A percentile compares a stretch with the other conserved stretches of the same genome.
Conservation (phyloP, 164 flowering plant genomes). For the Euptelea pleiosperma region DNA sequence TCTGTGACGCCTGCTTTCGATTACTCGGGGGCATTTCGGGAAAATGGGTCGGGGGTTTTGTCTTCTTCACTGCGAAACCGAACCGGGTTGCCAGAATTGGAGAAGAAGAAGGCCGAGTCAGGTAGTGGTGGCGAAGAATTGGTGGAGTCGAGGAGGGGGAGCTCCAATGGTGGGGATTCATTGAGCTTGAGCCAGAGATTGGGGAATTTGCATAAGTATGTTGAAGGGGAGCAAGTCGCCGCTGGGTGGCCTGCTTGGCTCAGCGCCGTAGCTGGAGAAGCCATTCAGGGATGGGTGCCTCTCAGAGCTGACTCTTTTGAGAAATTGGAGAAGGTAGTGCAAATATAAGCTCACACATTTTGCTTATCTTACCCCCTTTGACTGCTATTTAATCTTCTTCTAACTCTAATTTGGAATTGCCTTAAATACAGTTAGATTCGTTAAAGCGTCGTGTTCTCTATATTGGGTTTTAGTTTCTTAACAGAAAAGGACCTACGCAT, state of each 20-base stretch:
- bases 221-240: conserved; percentile 64
- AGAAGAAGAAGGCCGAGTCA: conserved; percentile 14
- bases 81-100: conserved; percentile 12
- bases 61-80: conserved; percentile 18
- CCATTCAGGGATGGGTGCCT: conserved; percentile 84
- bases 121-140: conserved; percentile 7
- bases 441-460: not conserved
- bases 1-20: conserved; percentile 41
- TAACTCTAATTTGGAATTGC: too few species aligned
- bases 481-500: too few species aligned
- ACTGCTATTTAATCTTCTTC: too few species aligned
- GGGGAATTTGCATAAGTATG: conserved; percentile 44
- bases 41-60: conserved; percentile 22
- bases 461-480: too few species aligned
- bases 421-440: too few species aligned
- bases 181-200: conserved; percentile 42
- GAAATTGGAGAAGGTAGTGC: conserved; percentile 77
- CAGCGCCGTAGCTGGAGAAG: conserved; percentile 67
- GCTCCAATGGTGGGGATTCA: conserved; percentile 25
- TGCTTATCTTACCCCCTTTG: not conserved
- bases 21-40: conserved; percentile 22
- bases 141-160: conserved; percentile 32
- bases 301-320: conserved; percentile 63
- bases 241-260: conserved; percentile 98
- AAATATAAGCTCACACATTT: not conserved